Conservation (phyloP, 768 basidiomycete species). For the Pleurotus pulmonarius region DNA sequence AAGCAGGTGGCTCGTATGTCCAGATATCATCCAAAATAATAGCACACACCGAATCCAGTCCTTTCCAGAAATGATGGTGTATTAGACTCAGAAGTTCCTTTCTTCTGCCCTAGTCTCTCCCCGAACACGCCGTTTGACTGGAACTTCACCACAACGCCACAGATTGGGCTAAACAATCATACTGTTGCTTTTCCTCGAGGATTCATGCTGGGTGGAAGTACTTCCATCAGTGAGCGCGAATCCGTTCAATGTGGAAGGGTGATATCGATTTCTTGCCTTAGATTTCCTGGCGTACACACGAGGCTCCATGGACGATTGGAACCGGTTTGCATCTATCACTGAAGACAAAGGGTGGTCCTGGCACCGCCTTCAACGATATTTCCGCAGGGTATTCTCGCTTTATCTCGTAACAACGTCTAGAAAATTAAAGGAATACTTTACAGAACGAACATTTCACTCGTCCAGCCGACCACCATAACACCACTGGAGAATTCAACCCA, state of each 20-base stretch:
- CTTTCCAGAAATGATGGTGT: slow-evolving; percentile 4
- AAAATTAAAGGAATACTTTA: neutral
- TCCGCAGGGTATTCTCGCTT: slow-evolving; percentile 16
- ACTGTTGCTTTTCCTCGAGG: slow-evolving; percentile 15
- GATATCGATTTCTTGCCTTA: neutral
- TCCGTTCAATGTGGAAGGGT: too few relatives aligned
- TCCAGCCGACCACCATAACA: slow-evolving; percentile 26
- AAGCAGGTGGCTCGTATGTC: slow-evolving; percentile 6
- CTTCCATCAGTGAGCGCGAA: slow-evolving; percentile 9
- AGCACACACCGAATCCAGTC: neutral
- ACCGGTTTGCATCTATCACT: slow-evolving; percentile 18
- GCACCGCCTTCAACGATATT: slow-evolving; percentile 20
- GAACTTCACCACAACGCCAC: slow-evolving; percentile 19
- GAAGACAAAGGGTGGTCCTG: slow-evolving; percentile 27
- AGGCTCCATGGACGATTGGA: slow-evolving; percentile 22
- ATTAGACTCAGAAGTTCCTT: slow-evolving; percentile 4
- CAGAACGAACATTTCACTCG: slow-evolving; percentile 24
- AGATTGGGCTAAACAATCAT: slow-evolving; percentile 12
- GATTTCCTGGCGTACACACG: slow-evolving; percentile 21
- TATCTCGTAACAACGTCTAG: too few relatives aligned
- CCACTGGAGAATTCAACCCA: slow-evolving; percentile 23
- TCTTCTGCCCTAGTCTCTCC: slow-evolving; percentile 3
- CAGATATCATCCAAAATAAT: neutral
- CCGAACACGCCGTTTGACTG: slow-evolving; percentile 12
- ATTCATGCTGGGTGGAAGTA: slow-evolving; percentile 16